Base-by-base conservation (phyloP, 768 basidiomycete genomes). In the Boletus rubescentipes region DNA sequence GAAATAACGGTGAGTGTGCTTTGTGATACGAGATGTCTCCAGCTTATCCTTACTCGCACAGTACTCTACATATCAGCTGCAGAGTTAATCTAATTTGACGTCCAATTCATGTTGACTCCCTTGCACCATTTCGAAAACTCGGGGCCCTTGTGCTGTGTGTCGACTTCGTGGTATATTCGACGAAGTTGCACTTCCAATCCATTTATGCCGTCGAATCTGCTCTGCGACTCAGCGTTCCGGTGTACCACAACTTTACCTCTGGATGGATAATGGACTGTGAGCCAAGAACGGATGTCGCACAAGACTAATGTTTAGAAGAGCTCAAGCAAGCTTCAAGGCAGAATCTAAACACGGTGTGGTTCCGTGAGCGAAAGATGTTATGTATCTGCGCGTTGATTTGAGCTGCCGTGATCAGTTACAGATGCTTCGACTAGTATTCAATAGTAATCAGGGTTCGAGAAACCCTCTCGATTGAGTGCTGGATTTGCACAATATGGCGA, bases 31-130 rank as follows among this genome's bases (percentile, higher is more conserved):
- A n/a, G 10, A 23, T 9, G 16, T 10, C 8, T 26, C 4, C 21
- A 18, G 40, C 26, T 58, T 40, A 51, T 51, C 36, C 6, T 30
- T 48, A 1, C 18, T 35, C 44, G 31, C 21, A n/a, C 29, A 91
- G 89, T 91, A 50, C 72, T 90, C 34, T 92, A 91, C 68, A 91
- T 91, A 60, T 89, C 89, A 35, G 85, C 87, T 2, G 85, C 81
- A 31, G 86, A 89, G 65, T 48, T 69, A 9, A 59, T 88, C 56
- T 86, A 65, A 77, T 55, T 6, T 37, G 36, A 51, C 46, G 10
- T 47, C 43, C 43, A 29, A 23, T 30, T 30, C 43, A 31, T 47
- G 38, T 52, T n/a, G 20, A 18, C 31, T 30, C 30, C 14, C 18
- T 18, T 18, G 2, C 11, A 44, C 0, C 32, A 50, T 47, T 49